A percentile compares a stretch with the other conserved stretches of the same genome.
These are phyloP conservation scores for Epichloe sylvatica DNA, from an alignment of 2,329 filamentous ascomycete genomes.

Conservation along the genomic window DNA sequence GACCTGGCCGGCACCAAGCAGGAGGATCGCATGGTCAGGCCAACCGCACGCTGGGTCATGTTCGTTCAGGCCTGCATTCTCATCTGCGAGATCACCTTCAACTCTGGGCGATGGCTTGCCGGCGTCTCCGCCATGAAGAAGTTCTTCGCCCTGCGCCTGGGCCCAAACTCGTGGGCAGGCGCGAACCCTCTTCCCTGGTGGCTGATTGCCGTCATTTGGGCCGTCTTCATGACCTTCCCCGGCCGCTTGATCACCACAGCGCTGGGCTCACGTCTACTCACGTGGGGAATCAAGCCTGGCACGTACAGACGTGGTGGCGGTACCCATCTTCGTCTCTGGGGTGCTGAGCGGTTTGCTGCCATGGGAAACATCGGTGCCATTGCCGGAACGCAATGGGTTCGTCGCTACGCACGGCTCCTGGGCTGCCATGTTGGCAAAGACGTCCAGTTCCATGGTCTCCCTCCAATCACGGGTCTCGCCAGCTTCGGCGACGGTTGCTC, in stretches of 20 bases:
- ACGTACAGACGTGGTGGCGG: constrained; percentile 8
- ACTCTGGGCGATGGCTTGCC: constrained; percentile 6
- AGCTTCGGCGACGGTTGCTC: constrained; percentile 10
- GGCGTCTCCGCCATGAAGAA: constrained; percentile 5
- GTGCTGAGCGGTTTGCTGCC: constrained; percentile 7
- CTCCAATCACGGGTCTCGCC: constrained; percentile 9
- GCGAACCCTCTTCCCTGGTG: constrained; percentile 7
- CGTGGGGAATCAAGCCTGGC: constrained; percentile 8
- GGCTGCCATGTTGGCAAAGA: constrained; percentile 10
- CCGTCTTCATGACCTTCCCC: constrained; percentile 6
- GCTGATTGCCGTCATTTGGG: constrained; percentile 6
- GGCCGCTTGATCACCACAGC: constrained; percentile 9
- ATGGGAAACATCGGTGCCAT: constrained; percentile 5
- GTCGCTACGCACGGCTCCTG: constrained; percentile 9
- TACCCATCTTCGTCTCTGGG: constrained; percentile 10
- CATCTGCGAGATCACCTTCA: constrained; percentile 5
- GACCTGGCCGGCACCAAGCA: constrained; percentile 7
- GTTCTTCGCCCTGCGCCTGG: constrained; percentile 6
- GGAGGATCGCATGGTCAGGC: constrained; percentile 6
- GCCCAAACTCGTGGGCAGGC: constrained; percentile 6
- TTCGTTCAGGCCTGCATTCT: constrained; percentile 8
- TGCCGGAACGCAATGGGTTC: constrained; percentile 9
- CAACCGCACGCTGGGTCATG: constrained; percentile 10
- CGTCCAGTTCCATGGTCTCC: constrained; percentile 9
- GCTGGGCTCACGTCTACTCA: constrained; percentile 4